Evolutionary conservation across 345 rosid species (phyloP).

Genomic region (Boechera retrofracta): DNA sequence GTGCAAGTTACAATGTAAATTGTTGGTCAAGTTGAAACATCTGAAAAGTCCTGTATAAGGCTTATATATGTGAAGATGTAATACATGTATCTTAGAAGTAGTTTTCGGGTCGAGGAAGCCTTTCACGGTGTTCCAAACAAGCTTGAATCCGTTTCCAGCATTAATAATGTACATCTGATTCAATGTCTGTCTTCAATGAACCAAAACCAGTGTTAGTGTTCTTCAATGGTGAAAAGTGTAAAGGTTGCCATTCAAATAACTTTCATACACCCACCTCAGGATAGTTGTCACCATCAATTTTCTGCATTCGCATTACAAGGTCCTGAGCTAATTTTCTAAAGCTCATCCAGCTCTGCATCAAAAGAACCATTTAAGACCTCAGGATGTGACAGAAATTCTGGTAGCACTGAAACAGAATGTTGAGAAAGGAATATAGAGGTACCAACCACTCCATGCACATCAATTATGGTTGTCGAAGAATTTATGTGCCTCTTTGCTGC

Average conservation of each 20-base stretch:
- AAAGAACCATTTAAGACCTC: constrained; percentile 11
- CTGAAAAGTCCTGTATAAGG: constrained; percentile 6
- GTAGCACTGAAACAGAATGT: background rate
- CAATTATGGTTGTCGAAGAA: constrained; percentile 77
- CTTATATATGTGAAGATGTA: constrained; percentile 12
- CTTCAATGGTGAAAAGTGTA: constrained; percentile 8
- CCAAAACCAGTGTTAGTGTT: constrained; percentile 43
- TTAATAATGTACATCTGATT: constrained; percentile 94
- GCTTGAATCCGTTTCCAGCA: constrained; percentile 86
- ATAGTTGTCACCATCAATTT: constrained; percentile 97
- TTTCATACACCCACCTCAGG: constrained; percentile 77
- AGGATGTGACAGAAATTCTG: background rate
- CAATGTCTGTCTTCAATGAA: constrained; percentile 67
- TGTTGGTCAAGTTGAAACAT: constrained; percentile 36
- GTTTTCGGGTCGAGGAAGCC: constrained; percentile 94
- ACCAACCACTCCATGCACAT: constrained; percentile 87
- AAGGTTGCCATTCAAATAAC: constrained; percentile 27
- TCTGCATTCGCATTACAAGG: constrained; percentile 90
- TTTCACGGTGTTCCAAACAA: constrained; percentile 87
- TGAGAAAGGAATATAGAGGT: constrained; percentile 8
- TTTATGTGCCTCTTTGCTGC: constrained; percentile 82
- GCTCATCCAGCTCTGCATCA: constrained; percentile 83
- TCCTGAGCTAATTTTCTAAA: constrained; percentile 93
- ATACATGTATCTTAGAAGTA: constrained; percentile 87
- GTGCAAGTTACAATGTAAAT: constrained; percentile 31